Conservation (phyloP, 2,329 filamentous ascomycete species). For the Trichocomaceae sp. region DNA sequence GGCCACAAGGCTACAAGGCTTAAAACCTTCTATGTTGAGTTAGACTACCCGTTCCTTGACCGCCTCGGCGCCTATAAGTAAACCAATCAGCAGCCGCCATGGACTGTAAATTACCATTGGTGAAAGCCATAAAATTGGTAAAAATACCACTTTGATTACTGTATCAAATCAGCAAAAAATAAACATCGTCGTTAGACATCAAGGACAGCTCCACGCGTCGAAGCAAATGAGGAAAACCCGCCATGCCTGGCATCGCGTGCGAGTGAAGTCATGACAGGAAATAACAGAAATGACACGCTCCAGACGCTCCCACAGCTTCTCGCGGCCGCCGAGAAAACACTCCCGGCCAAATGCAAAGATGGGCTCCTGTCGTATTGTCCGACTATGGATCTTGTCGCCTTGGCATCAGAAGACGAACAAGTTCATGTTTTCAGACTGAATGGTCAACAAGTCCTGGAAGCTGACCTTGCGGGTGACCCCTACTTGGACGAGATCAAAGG, state of each 20-base stretch:
- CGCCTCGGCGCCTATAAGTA: no score
- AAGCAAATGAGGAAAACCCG: not conserved
- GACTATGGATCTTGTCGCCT: conserved; percentile 72
- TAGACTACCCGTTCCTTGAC: no score
- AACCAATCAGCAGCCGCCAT: no score
- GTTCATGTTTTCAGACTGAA: conserved; percentile 73
- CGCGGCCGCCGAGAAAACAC: conserved; percentile 35
- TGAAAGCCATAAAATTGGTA: no score
- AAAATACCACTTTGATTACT: no score
- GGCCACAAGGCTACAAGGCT: no score
- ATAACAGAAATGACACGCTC: not conserved
- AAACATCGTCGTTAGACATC: not conserved
- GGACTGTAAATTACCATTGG: no score
- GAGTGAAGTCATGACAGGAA: not conserved
- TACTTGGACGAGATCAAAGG: conserved; percentile 39
- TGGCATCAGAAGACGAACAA: conserved; percentile 60
- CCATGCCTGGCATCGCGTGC: not conserved
- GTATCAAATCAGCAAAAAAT: not conserved
- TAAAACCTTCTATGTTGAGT: no score
- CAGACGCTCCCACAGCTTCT: conserved; percentile 25
- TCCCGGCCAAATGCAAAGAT: conserved; percentile 38
- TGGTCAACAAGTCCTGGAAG: conserved; percentile 61
- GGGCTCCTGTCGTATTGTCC: conserved; percentile 66
- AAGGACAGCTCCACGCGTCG: not conserved
- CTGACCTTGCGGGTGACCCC: conserved; percentile 33